Conservation (phyloP, 1,284 basidiomycete species). For the Leccinum brunneo-olivaceum region DNA sequence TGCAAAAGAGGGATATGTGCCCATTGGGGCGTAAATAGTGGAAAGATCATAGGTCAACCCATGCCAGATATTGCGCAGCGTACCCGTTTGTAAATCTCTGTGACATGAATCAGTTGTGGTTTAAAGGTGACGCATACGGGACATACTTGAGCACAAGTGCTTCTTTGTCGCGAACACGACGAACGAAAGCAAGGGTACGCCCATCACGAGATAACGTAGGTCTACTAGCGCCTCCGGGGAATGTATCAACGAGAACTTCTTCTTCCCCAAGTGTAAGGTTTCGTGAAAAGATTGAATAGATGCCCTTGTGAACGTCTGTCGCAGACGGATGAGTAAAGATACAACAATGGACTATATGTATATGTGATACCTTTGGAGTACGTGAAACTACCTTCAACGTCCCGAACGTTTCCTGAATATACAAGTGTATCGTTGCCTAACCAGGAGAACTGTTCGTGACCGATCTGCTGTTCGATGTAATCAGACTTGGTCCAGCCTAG, state of each 20-base stretch:
- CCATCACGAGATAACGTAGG: constrained; percentile 68
- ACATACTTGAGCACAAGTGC: constrained; percentile 62
- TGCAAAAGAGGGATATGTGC: constrained; percentile 67
- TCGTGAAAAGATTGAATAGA: constrained; percentile 59
- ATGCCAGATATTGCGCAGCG: constrained; percentile 59
- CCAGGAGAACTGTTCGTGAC: constrained; percentile 67
- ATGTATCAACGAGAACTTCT: constrained; percentile 45
- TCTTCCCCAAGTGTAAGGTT: constrained; percentile 54
- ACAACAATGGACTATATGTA: neutral
- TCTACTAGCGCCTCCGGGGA: constrained; percentile 62
- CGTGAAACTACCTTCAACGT: constrained; percentile 42
- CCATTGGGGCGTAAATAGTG: constrained; percentile 63
- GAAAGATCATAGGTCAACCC: constrained; percentile 61
- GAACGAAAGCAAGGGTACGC: constrained; percentile 65
- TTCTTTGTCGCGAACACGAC: constrained; percentile 65
- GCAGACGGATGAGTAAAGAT: neutral
- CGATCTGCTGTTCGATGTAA: constrained; percentile 64
- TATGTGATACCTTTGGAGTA: constrained; percentile 55
- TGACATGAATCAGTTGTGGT: neutral
- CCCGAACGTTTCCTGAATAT: constrained; percentile 56
- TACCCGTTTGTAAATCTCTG: constrained; percentile 62
- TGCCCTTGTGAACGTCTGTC: constrained; percentile 60
- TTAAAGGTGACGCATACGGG: neutral
- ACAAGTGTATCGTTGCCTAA: constrained; percentile 49
- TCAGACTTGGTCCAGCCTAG: constrained; percentile 49